Conservation (phyloP, 2,329 filamentous ascomycete species). For the Xylaria sp. region DNA sequence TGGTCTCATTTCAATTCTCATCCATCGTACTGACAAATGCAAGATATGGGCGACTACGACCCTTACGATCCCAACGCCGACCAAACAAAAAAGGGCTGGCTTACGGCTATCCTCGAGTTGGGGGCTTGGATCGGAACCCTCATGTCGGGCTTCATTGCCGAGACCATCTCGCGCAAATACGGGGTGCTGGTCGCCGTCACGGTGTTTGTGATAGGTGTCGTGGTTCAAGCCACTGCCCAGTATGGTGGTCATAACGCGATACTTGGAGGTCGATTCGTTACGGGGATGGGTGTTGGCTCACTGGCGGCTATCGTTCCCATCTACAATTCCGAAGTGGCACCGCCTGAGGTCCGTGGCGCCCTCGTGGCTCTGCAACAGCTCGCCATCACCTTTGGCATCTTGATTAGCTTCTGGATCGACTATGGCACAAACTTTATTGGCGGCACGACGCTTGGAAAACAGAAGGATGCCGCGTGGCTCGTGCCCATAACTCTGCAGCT, state of each 20-base stretch:
- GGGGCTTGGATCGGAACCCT: slow-evolving; percentile 81
- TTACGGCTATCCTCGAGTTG: slow-evolving; percentile 76
- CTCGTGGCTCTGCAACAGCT: slow-evolving; percentile 61
- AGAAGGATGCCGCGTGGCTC: slow-evolving; percentile 77
- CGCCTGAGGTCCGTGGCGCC: slow-evolving; percentile 55
- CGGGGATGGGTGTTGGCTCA: slow-evolving; percentile 75
- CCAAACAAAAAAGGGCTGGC: slow-evolving; percentile 66
- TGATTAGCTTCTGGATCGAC: slow-evolving; percentile 72
- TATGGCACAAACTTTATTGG: slow-evolving; percentile 75
- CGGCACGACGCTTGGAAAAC: slow-evolving; percentile 54
- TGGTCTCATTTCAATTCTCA: not conserved
- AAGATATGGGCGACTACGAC: slow-evolving; percentile 67
- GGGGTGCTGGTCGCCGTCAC: slow-evolving; percentile 71
- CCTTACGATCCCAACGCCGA: slow-evolving; percentile 55
- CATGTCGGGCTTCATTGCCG: slow-evolving; percentile 76
- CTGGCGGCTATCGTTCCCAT: slow-evolving; percentile 74
- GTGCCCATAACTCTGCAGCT: slow-evolving; percentile 78
- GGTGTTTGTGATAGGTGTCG: slow-evolving; percentile 76
- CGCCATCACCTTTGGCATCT: slow-evolving; percentile 68
- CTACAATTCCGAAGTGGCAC: slow-evolving; percentile 59
- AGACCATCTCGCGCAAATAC: slow-evolving; percentile 74
- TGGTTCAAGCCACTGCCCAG: slow-evolving; percentile 73
- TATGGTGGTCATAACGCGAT: slow-evolving; percentile 67
- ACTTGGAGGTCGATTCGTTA: slow-evolving; percentile 77
- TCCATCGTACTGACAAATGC: slow-evolving; percentile 16